Percentiles rank a stretch among this genome's conserved stretches.
Evolutionary conservation across 1,139 yeast species (phyloP).

Genomic region (Candida frijolesensis): DNA sequence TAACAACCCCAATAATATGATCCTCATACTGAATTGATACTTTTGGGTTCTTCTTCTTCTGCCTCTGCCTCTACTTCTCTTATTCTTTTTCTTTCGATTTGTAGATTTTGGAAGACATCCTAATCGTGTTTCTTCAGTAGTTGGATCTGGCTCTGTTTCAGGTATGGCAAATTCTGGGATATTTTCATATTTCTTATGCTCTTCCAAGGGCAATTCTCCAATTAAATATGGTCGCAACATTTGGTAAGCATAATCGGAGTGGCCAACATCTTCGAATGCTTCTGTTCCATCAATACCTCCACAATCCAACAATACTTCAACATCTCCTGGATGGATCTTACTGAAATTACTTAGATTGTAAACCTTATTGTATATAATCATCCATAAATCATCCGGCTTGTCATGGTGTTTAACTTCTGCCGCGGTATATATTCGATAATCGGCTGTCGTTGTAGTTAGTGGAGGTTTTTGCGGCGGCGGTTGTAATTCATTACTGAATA

Average conservation of each 20-base stretch:
- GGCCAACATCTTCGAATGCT: conserved; percentile 57
- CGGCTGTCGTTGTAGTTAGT: neutral
- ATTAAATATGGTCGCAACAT: conserved; percentile 42
- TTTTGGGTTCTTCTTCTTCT: conserved; percentile 12
- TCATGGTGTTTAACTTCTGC: conserved; percentile 51
- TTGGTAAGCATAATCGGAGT: conserved; percentile 43
- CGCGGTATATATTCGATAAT: conserved; percentile 17
- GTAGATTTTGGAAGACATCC: conserved; percentile 6
- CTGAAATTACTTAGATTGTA: conserved; percentile 57
- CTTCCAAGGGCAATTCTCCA: conserved; percentile 31
- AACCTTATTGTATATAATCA: conserved; percentile 63
- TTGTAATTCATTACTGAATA: neutral
- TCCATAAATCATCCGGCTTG: conserved; percentile 58
- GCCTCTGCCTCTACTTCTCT: neutral
- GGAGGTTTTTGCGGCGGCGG: neutral
- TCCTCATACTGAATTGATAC: conserved; percentile 16
- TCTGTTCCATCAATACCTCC: conserved; percentile 76
- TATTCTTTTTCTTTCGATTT: neutral
- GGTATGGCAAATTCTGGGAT: neutral
- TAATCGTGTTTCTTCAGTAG: neutral
- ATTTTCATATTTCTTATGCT: conserved; percentile 16
- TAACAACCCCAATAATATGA: conserved; percentile 23
- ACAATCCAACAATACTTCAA: conserved; percentile 65
- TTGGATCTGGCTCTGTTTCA: conserved; percentile 5
- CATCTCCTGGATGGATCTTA: conserved; percentile 68